Percentiles rank a stretch among this genome's conserved stretches.
These are phyloP conservation scores for Corinectria fuckeliana DNA, from an alignment of 2,329 filamentous ascomycete genomes.

Conservation along the genomic window DNA sequence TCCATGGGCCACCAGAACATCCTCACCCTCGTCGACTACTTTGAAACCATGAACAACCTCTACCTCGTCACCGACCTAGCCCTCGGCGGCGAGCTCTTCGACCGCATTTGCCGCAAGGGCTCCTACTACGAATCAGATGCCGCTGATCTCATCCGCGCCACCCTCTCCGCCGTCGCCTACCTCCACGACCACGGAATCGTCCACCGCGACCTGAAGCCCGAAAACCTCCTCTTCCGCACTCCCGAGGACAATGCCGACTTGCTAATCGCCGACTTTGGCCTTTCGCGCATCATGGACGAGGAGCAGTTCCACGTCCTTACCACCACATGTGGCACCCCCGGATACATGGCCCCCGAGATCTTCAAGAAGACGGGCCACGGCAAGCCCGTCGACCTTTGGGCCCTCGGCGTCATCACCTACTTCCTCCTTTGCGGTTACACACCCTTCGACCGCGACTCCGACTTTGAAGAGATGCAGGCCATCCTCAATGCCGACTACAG, in stretches of 20 bases:
- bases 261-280: conserved; percentile 94
- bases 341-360: conserved; percentile 99
- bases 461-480: conserved; percentile 99
- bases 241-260: conserved; percentile 98
- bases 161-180: conserved; percentile 96
- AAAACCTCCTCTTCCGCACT: conserved; percentile 95
- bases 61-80: conserved; percentile 98
- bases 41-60: conserved; percentile 99
- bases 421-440: conserved; percentile 98
- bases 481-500: conserved; percentile 96
- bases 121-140: conserved; percentile 98
- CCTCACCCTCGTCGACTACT: conserved; percentile 96
- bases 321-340: conserved; percentile 95
- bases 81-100: conserved; percentile 94
- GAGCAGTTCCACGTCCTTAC: conserved; percentile 98
- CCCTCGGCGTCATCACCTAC: conserved; percentile 97
- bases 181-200: conserved; percentile 98
- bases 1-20: conserved; percentile 99
- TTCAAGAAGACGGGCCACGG: conserved; percentile 99
- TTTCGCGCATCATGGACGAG: conserved; percentile 98
- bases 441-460: conserved; percentile 95
- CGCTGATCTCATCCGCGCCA: conserved; percentile 91
- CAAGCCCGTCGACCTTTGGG: conserved; percentile 98
- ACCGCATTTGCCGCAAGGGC: conserved; percentile 97
- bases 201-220: conserved; percentile 95